Evolutionary conservation across 2,329 filamentous ascomycete species (phyloP).

Genomic region (Pezicula radicicola): DNA sequence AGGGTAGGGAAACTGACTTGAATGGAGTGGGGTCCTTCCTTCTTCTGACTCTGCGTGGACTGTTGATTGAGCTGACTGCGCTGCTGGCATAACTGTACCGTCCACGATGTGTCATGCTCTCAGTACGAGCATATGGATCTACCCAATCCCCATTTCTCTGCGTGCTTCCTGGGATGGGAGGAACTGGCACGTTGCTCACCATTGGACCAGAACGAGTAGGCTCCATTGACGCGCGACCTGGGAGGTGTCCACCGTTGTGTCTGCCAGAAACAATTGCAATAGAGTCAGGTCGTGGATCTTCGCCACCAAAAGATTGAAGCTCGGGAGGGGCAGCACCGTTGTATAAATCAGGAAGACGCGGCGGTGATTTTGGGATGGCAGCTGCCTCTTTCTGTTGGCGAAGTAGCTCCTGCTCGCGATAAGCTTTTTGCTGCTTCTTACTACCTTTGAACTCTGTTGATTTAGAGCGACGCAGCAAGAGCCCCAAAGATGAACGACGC

Average conservation of each 20-base stretch:
- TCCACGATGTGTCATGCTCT: slow-evolving; percentile 96
- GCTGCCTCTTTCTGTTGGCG: slow-evolving; percentile 53
- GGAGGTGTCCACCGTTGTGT: slow-evolving; percentile 31
- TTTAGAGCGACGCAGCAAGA: slow-evolving; percentile 66
- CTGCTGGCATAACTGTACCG: slow-evolving; percentile 96
- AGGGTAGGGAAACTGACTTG: slow-evolving; percentile 67
- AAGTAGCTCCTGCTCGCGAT: slow-evolving; percentile 46
- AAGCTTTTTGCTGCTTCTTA: slow-evolving; percentile 52
- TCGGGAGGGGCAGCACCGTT: slow-evolving; percentile 30
- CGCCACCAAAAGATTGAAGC: slow-evolving; percentile 47
- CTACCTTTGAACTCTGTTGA: slow-evolving; percentile 61
- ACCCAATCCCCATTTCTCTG: slow-evolving; percentile 46
- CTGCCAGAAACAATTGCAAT: slow-evolving; percentile 55
- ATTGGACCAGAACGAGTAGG: slow-evolving; percentile 32
- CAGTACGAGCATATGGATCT: slow-evolving; percentile 78
- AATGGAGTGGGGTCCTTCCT: slow-evolving; percentile 97
- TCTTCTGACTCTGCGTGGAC: slow-evolving; percentile 84
- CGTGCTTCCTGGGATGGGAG: slow-evolving; percentile 47
- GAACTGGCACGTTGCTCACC: slow-evolving; percentile 41
- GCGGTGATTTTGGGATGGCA: slow-evolving; percentile 54
- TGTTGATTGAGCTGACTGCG: slow-evolving; percentile 87
- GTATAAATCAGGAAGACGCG: slow-evolving; percentile 50
- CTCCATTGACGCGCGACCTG: slow-evolving; percentile 51
- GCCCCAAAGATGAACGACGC: slow-evolving; percentile 49
- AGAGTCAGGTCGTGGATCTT: slow-evolving; percentile 58